Conservation (phyloP, 495 filamentous ascomycete genomes). For the Talaromyces trachyspermus region DNA sequence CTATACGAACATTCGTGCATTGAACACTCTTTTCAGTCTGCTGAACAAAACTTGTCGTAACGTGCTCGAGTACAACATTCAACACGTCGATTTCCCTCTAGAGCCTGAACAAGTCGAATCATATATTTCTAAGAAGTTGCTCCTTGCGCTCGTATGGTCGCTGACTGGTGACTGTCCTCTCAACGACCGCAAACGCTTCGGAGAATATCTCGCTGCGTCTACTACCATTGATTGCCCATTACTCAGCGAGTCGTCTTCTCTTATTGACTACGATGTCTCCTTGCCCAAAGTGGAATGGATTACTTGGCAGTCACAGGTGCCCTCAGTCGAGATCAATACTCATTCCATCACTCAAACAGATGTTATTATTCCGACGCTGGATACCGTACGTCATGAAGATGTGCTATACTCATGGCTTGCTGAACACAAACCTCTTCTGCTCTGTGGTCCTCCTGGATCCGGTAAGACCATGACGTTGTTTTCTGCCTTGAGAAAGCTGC, state of each 20-base stretch:
- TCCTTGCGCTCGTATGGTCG: conserved; percentile 88
- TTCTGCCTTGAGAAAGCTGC: conserved; percentile 88
- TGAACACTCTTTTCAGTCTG: conserved; percentile 90
- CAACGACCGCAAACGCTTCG: conserved; percentile 77
- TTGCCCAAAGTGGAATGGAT: conserved; percentile 83
- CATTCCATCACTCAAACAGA: conserved; percentile 96
- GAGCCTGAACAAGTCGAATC: conserved; percentile 81
- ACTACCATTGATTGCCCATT: conserved; percentile 76
- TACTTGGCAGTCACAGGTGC: conserved; percentile 90
- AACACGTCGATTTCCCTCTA: conserved; percentile 89
- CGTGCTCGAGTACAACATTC: conserved; percentile 88
- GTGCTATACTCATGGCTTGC: conserved; percentile 98
- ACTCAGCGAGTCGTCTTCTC: conserved; percentile 64
- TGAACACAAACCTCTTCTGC: conserved; percentile 91
- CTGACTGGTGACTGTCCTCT: conserved; percentile 93
- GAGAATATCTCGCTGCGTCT: conserved; percentile 68
- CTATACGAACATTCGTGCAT: conserved; percentile 79
- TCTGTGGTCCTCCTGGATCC: conserved; percentile 95
- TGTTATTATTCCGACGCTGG: conserved; percentile 92
- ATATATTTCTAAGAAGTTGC: conserved; percentile 85
- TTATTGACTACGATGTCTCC: conserved; percentile 91
- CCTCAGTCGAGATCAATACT: conserved; percentile 90
- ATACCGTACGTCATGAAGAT: conserved; percentile 96
- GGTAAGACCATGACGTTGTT: conserved; percentile 99
- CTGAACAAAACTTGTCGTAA: conserved; percentile 88